Percentiles rank a stretch among this genome's conserved stretches.
These are phyloP conservation scores for Helotiales sp. DNA, from an alignment of 2,329 filamentous ascomycete species.

Conservation along the genomic window DNA sequence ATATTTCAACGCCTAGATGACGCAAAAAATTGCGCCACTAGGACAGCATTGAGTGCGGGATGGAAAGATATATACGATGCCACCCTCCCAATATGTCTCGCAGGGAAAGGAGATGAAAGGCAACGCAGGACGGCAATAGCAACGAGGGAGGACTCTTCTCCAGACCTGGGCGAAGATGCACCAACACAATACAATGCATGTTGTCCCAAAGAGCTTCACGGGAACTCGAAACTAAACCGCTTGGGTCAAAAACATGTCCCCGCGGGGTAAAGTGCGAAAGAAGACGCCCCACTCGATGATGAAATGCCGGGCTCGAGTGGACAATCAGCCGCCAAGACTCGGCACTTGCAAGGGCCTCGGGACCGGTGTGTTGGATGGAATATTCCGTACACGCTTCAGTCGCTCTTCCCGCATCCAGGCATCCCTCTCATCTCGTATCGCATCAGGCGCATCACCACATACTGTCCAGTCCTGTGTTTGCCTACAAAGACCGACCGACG, in stretches of 20 bases:
- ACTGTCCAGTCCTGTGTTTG: neutral
- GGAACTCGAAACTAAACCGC: neutral
- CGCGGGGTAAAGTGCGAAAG: neutral
- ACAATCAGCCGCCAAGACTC: neutral
- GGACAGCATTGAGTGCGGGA: neutral
- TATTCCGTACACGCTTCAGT: neutral
- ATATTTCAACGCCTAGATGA: neutral
- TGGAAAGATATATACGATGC: neutral
- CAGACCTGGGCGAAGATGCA: no score
- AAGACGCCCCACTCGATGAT: neutral
- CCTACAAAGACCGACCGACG: slow-evolving; percentile 4
- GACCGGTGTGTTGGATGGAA: neutral
- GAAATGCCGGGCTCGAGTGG: neutral
- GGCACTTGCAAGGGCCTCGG: neutral
- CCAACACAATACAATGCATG: no score
- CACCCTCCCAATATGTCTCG: no score
- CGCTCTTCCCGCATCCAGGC: no score
- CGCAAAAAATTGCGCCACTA: neutral
- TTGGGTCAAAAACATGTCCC: neutral
- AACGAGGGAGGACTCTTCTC: no score
- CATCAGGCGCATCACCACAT: neutral
- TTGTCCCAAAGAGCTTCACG: neutral
- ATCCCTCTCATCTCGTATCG: neutral
- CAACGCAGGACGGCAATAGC: no score
- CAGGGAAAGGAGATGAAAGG: no score